phyloP scores from a whole-genome alignment of 805 yeast genomes.

The Wickerhamomyces pijperi region DNA sequence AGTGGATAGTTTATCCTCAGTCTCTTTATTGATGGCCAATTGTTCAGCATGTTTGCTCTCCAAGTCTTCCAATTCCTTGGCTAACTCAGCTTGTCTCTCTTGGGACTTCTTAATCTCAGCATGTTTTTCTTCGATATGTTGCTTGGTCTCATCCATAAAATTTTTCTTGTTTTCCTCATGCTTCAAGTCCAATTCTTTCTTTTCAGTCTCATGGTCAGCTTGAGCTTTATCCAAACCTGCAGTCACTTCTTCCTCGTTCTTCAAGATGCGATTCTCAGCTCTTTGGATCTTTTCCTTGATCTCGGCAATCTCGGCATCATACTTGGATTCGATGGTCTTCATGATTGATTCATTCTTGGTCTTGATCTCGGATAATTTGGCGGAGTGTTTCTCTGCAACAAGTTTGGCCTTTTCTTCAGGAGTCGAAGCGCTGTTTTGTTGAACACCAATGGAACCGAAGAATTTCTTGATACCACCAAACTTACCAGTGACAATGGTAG shows the following conservation, averaged over 20 bases:
- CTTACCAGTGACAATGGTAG: slow-evolving; percentile 2
- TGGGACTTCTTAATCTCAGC: slow-evolving; percentile 15
- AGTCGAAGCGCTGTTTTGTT: slow-evolving; percentile 8
- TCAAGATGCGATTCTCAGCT: slow-evolving; percentile 11
- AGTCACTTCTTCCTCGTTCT: slow-evolving; percentile 6
- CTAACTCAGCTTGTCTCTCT: slow-evolving; percentile 10
- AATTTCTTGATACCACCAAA: slow-evolving; percentile 1
- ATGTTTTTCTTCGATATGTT: slow-evolving; percentile 9
- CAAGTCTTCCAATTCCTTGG: slow-evolving; percentile 14
- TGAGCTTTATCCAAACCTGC: slow-evolving; percentile 10
- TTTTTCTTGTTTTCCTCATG: slow-evolving; percentile 14
- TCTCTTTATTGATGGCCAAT: slow-evolving; percentile 9
- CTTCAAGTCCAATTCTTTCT: slow-evolving; percentile 12
- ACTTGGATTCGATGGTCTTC: slow-evolving; percentile 11
- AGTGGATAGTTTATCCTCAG: slow-evolving; percentile 2
- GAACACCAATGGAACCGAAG: neutral
- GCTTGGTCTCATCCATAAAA: slow-evolving; percentile 15
- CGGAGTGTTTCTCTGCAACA: slow-evolving; percentile 9
- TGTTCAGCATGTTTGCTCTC: slow-evolving; percentile 14
- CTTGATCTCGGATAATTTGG: slow-evolving; percentile 9
- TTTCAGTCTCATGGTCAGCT: slow-evolving; percentile 7
- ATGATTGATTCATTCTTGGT: slow-evolving; percentile 8
- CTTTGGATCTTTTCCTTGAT: slow-evolving; percentile 13
- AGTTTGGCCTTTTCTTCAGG: slow-evolving; percentile 12
- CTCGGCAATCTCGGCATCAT: slow-evolving; percentile 12